Conservation (phyloP, 2,329 filamentous ascomycete genomes). For the Metarhizium album region DNA sequence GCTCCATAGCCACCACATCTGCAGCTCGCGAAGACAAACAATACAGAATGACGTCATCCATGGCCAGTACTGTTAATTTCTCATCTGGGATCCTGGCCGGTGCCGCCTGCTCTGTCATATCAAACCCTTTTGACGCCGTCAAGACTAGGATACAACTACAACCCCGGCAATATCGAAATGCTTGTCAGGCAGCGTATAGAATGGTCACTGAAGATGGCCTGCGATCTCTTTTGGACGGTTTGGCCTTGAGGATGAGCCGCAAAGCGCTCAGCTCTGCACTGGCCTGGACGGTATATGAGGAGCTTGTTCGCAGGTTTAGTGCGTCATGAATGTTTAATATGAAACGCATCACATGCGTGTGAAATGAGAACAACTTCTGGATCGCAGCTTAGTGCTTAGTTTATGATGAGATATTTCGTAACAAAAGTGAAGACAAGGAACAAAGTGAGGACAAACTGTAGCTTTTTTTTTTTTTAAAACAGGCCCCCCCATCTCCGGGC, state of each 20-base stretch:
- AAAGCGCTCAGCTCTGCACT: conserved; percentile 92
- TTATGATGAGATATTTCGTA: too few relatives aligned
- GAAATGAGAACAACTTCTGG: not conserved
- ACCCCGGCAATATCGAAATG: conserved; percentile 72
- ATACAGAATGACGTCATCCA: conserved; percentile 18
- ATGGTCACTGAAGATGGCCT: conserved; percentile 79
- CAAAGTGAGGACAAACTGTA: not conserved
- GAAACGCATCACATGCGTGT: not conserved
- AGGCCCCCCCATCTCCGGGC: too few relatives aligned
- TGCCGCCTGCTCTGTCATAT: conserved; percentile 72
- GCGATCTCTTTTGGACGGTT: conserved; percentile 71
- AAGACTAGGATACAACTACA: conserved; percentile 92
- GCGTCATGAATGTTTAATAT: not conserved
- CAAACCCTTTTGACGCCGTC: conserved; percentile 93
- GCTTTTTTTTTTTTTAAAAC: too few relatives aligned
- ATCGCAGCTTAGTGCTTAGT: not conserved
- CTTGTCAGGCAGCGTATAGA: conserved; percentile 60
- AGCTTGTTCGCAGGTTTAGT: conserved; percentile 57
- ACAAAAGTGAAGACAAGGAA: not conserved
- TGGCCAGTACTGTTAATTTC: conserved; percentile 67
- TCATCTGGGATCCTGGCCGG: conserved; percentile 71
- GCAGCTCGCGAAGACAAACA: conserved; percentile 8
- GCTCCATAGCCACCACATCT: conserved; percentile 11
- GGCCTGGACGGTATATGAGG: conserved; percentile 96
- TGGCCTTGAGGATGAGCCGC: conserved; percentile 76